Percentiles rank a stretch among this genome's conserved stretches.
These are phyloP conservation scores for Hyaloscypha bicolor DNA, from an alignment of 495 filamentous ascomycete species.

Conservation along the genomic window DNA sequence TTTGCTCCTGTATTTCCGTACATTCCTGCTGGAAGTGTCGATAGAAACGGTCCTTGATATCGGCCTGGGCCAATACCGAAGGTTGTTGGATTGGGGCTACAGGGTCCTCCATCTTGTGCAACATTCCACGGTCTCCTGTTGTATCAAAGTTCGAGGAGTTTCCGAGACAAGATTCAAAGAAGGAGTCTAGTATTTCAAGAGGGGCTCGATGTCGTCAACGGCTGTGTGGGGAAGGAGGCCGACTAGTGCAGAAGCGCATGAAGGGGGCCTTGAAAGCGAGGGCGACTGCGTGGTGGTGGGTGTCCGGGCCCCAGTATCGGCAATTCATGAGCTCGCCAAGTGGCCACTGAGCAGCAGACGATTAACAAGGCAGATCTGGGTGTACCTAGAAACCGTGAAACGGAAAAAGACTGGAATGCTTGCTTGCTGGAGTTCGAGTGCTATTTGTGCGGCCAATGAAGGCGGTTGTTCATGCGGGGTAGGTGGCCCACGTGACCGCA, in stretches of 20 bases:
- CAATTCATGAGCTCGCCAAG: neutral
- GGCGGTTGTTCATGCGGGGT: neutral
- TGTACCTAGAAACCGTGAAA: no score
- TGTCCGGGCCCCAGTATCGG: neutral
- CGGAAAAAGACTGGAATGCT: no score
- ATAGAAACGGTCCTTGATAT: conserved; percentile 75
- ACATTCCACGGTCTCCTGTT: neutral
- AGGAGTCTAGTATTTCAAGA: neutral
- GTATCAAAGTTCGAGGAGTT: neutral
- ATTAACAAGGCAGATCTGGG: no score
- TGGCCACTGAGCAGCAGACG: neutral
- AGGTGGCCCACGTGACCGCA: neutral
- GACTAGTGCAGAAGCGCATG: conserved; percentile 7
- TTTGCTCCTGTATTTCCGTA: conserved; percentile 63
- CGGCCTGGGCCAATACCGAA: conserved; percentile 25
- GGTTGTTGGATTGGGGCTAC: conserved; percentile 12
- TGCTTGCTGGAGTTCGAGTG: no score
- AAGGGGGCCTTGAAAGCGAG: neutral
- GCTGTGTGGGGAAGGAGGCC: conserved; percentile 1
- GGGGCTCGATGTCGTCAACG: conserved; percentile 16
- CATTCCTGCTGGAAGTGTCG: conserved; percentile 71
- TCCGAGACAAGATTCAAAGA: neutral
- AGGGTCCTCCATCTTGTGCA: conserved; percentile 13
- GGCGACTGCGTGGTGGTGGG: neutral
- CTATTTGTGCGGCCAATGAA: neutral